Base-by-base conservation (phyloP, 148 eudicot genomes). In the Tetragonia tetragonoides region DNA sequence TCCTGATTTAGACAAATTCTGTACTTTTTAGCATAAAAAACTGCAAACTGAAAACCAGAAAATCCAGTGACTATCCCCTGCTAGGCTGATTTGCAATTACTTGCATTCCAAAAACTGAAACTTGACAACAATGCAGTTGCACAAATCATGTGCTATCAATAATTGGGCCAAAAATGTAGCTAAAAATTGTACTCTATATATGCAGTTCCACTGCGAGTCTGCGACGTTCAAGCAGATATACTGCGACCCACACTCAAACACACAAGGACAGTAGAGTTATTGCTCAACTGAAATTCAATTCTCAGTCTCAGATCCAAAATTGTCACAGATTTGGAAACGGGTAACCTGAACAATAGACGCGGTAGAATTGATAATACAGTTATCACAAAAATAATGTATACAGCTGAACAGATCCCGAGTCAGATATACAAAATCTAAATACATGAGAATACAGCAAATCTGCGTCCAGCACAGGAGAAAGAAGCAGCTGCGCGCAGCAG, bases 121-220 rank as follows among this genome's bases (percentile, higher is more conserved):
- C 24, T 51, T 54, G 73, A 77, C 65, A 76, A 34, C 17, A 54
- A 40, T 67, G 72, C 67, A 75, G 65, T 54, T 76, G 21, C 44
- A 68, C n/a, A 16, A 51, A 53, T 66, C 64, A 67, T 70, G 61
- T 66, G 79, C 42, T 77, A 54, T 38, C 16, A 77, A 12, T 12
- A 56, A 67, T 77, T 77, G 15, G 66, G 54, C 73, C 21, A 60
- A 60, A 60, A 60, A 56, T 6, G 60, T 17, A n/a, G n/a, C 20
- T 5, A n/a, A 54, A 54, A 16, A 10, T 10, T 56, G 16, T 49
- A 1, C 60, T 56, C 12, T 56, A 28, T 28, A 28, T 28, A 28
- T 28, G 34, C 34, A 28, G 34, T 28, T 28, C 34, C 34, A 28
- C n/a, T 56, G 60, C 60, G 6, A 15, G 16, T 56, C 4, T n/a